These are phyloP conservation scores for Camelina laxa DNA, from an alignment of 345 rosid genomes.

Conservation along the genomic window DNA sequence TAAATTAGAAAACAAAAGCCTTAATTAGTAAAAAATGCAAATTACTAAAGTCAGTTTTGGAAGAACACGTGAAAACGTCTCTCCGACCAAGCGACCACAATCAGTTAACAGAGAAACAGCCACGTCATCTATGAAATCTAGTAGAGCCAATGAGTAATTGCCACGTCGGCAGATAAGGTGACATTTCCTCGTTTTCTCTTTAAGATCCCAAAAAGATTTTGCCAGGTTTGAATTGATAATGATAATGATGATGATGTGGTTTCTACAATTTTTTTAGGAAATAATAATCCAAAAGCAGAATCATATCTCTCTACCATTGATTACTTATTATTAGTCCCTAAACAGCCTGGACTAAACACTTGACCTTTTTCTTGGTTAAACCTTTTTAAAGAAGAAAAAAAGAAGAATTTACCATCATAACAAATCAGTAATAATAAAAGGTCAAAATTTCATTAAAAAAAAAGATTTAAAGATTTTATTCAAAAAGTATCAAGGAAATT, in stretches of 20 bases:
- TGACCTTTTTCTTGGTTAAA: background rate
- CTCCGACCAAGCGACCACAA: constrained; percentile 47
- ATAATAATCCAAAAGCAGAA: constrained; percentile 21
- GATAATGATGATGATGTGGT: background rate
- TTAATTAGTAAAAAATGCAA: background rate
- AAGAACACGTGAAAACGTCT: constrained; percentile 56
- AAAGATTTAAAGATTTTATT: background rate
- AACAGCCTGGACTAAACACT: background rate
- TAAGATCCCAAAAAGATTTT: constrained; percentile 42
- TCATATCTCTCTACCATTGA: background rate
- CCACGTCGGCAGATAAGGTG: constrained; percentile 42
- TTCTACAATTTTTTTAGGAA: constrained; percentile 4
- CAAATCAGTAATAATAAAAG: background rate
- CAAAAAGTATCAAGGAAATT: background rate
- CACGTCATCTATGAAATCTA: constrained; percentile 61
- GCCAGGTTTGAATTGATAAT: constrained; percentile 14
- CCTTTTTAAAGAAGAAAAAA: background rate
- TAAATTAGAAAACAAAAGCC: background rate
- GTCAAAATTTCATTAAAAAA: background rate
- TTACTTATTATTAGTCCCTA: background rate
- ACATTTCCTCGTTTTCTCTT: constrained; percentile 30
- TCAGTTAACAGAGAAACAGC: constrained; percentile 34
- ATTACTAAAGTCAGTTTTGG: constrained; percentile 26
- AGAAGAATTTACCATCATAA: background rate
- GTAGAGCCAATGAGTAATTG: constrained; percentile 36